These are phyloP conservation scores for Termitomyces sp. DNA, from an alignment of 768 basidiomycete species.

Conservation along the genomic window DNA sequence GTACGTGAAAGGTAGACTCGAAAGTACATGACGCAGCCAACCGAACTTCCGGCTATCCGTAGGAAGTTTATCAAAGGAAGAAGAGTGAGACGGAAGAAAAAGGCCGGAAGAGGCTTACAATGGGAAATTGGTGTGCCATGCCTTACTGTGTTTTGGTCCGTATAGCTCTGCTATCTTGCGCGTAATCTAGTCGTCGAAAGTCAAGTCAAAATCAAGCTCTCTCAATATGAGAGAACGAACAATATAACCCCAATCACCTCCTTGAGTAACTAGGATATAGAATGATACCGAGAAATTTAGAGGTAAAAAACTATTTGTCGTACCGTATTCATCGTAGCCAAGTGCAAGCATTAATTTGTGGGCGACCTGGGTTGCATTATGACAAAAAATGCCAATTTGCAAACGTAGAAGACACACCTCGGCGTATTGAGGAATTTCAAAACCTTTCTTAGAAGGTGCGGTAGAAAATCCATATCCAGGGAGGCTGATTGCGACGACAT, in stretches of 20 bases:
- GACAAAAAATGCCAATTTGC: too few relatives aligned
- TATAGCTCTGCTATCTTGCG: constrained; percentile 25
- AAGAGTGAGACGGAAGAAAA: constrained; percentile 6
- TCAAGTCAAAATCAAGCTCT: not conserved
- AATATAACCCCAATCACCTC: constrained; percentile 43
- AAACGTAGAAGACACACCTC: too few relatives aligned
- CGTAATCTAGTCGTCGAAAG: constrained; percentile 17
- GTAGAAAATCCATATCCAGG: too few relatives aligned
- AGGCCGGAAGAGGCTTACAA: constrained; percentile 19
- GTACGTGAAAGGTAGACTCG: constrained; percentile 16
- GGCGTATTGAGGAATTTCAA: too few relatives aligned
- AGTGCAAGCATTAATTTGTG: constrained; percentile 47
- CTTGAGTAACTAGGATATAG: constrained; percentile 36
- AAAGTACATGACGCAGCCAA: constrained; percentile 23
- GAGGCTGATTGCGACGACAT: too few relatives aligned
- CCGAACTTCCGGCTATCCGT: constrained; percentile 20
- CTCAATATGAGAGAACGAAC: constrained; percentile 21
- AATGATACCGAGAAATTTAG: not conserved
- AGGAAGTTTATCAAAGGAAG: constrained; percentile 20
- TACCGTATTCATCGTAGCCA: constrained; percentile 44
- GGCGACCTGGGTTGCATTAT: constrained; percentile 28
- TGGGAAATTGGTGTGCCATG: constrained; percentile 48
- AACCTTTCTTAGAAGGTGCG: too few relatives aligned
- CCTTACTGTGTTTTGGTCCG: constrained; percentile 40
- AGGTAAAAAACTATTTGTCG: too few relatives aligned